Conservation (phyloP, 495 filamentous ascomycete genomes). For the Pseudoneurospora amorphoporcata region DNA sequence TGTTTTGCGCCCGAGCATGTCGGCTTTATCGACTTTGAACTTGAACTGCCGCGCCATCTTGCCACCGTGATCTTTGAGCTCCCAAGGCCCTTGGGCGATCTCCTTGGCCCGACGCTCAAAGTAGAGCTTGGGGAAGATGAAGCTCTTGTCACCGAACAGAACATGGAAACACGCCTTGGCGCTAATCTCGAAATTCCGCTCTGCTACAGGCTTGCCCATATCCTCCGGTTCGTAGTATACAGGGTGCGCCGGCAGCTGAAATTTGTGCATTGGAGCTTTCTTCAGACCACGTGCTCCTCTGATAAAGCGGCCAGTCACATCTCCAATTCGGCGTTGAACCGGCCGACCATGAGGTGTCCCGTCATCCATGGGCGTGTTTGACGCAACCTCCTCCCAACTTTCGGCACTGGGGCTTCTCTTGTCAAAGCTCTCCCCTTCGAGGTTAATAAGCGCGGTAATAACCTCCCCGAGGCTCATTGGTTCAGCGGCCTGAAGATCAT, state of each 20-base stretch:
- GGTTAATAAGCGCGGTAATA: constrained; percentile 34
- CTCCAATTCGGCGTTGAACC: constrained; percentile 34
- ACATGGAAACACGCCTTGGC: constrained; percentile 93
- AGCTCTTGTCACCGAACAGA: constrained; percentile 89
- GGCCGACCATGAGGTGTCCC: constrained; percentile 35
- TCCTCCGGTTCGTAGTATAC: constrained; percentile 74
- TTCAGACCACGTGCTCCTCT: constrained; percentile 26
- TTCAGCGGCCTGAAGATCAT: constrained; percentile 57
- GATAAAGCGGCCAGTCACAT: constrained; percentile 42
- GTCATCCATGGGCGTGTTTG: constrained; percentile 52
- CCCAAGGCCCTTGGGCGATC: constrained; percentile 81
- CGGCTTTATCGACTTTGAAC: constrained; percentile 61
- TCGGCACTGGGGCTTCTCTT: constrained; percentile 63
- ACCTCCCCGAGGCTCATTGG: constrained; percentile 43
- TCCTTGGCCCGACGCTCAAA: constrained; percentile 72
- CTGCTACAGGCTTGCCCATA: constrained; percentile 58
- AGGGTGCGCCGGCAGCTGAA: constrained; percentile 74
- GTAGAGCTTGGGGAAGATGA: constrained; percentile 86
- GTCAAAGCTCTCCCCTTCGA: constrained; percentile 53
- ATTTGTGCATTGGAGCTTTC: constrained; percentile 52
- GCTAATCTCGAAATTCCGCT: constrained; percentile 75
- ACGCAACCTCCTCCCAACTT: constrained; percentile 84
- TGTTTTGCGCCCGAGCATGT: constrained; percentile 51
- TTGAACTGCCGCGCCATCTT: constrained; percentile 66
- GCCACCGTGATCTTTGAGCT: constrained; percentile 47